Evolutionary conservation across 495 filamentous ascomycete genomes (phyloP).

Genomic region (Neurospora tetraspora): DNA sequence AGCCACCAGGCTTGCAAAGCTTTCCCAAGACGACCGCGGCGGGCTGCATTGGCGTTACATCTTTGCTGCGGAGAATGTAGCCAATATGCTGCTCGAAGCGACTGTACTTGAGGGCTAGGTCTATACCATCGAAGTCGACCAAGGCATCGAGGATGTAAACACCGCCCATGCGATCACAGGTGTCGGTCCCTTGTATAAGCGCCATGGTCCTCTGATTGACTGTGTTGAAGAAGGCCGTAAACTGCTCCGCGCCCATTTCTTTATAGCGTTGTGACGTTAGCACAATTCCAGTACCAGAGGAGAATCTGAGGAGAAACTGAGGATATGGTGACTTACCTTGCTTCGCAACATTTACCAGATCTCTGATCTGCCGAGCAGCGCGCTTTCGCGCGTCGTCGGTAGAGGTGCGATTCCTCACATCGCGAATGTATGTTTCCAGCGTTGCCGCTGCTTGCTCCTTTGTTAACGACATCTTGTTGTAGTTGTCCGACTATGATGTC

Average conservation of each 20-base stretch:
- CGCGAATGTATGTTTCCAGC: conserved; percentile 24
- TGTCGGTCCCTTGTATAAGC: conserved; percentile 74
- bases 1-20: conserved; percentile 83
- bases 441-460: conserved; percentile 20
- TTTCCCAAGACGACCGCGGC: conserved; percentile 82
- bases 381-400: conserved; percentile 31
- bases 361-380: conserved; percentile 30
- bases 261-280: background rate
- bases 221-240: conserved; percentile 65
- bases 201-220: conserved; percentile 66
- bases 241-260: conserved; percentile 74
- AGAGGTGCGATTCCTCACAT: conserved; percentile 20
- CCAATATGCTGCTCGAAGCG: conserved; percentile 86
- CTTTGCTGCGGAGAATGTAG: conserved; percentile 76
- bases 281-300: too few relatives aligned
- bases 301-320: too few relatives aligned
- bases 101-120: conserved; percentile 86
- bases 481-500: background rate
- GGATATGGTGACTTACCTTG: conserved; percentile 23
- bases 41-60: conserved; percentile 73
- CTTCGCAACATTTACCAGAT: conserved; percentile 29
- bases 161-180: conserved; percentile 79
- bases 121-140: conserved; percentile 92
- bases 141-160: conserved; percentile 85
- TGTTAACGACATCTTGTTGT: conserved; percentile 21